A percentile compares a stretch with the other conserved stretches of the same genome.
Conservation (phyloP, 495 filamentous ascomycete species). For the Penicillium mononematosum region DNA sequence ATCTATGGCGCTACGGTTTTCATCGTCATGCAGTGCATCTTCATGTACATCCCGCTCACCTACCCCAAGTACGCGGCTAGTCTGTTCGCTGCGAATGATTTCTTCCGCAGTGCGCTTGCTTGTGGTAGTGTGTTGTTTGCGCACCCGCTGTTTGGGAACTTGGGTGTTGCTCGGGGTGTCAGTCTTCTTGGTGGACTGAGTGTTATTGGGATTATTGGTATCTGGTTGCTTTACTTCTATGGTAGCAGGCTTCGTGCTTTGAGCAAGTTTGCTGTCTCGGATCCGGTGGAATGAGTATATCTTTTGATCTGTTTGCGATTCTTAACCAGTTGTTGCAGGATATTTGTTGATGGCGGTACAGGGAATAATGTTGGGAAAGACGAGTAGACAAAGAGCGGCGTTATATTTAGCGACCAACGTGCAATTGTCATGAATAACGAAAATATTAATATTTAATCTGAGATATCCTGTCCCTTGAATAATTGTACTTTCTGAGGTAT, state of each 20-base stretch:
- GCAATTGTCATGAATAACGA: neutral
- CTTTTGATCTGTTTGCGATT: neutral
- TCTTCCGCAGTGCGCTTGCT: constrained; percentile 55
- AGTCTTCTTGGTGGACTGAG: constrained; percentile 57
- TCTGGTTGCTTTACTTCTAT: constrained; percentile 38
- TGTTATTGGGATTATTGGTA: constrained; percentile 54
- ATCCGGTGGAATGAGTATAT: neutral
- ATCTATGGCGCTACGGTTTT: constrained; percentile 53
- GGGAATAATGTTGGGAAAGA: neutral
- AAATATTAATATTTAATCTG: neutral
- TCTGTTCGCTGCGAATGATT: constrained; percentile 63
- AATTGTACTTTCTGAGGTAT: neutral
- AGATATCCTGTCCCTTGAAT: neutral
- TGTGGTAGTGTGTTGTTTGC: constrained; percentile 58
- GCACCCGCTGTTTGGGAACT: constrained; percentile 54
- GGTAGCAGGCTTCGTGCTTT: constrained; percentile 27
- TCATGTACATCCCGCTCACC: constrained; percentile 60
- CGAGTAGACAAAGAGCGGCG: neutral
- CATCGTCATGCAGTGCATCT: constrained; percentile 61
- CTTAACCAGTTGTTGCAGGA: neutral
- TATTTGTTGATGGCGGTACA: neutral
- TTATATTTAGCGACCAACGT: neutral
- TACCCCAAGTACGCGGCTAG: constrained; percentile 64
- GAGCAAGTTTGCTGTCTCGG: constrained; percentile 33
- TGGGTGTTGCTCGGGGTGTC: constrained; percentile 56